These are phyloP conservation scores for Marchantia paleacea DNA, from an alignment of 225 moss, liverwort and hornwort genomes.

Conservation along the genomic window DNA sequence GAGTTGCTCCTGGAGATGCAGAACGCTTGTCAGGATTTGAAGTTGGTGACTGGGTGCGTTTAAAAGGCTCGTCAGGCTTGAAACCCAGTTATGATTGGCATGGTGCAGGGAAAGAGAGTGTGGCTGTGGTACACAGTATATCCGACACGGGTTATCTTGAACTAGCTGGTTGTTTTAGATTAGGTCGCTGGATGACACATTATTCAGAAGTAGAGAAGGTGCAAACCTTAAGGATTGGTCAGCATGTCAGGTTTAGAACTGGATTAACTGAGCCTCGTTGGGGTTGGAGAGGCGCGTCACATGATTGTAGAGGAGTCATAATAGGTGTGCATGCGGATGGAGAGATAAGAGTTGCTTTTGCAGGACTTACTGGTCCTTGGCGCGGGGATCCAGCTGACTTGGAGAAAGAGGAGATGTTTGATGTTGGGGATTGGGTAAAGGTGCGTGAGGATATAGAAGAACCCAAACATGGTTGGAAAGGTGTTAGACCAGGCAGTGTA, in stretches of 20 bases:
- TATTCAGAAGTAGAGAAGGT: slow-evolving; percentile 50
- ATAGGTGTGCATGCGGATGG: slow-evolving; percentile 52
- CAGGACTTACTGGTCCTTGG: slow-evolving; percentile 45
- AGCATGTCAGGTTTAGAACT: slow-evolving; percentile 40
- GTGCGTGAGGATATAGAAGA: slow-evolving; percentile 44
- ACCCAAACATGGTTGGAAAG: slow-evolving; percentile 48
- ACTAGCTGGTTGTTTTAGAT: slow-evolving; percentile 47
- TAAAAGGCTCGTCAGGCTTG: slow-evolving; percentile 32
- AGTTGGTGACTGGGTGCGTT: slow-evolving; percentile 50
- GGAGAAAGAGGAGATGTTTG: slow-evolving; percentile 47
- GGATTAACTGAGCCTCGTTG: slow-evolving; percentile 44
- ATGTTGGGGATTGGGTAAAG: slow-evolving; percentile 53
- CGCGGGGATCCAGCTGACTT: slow-evolving; percentile 48
- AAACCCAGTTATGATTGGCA: slow-evolving; percentile 57
- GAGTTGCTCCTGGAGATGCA: slow-evolving; percentile 49
- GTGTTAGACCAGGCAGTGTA: slow-evolving; percentile 40
- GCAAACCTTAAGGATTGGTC: slow-evolving; percentile 33
- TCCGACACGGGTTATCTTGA: slow-evolving; percentile 49
- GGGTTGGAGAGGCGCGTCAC: slow-evolving; percentile 51
- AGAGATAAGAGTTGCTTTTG: slow-evolving; percentile 45
- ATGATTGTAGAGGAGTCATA: slow-evolving; percentile 37
- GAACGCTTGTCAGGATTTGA: slow-evolving; percentile 50
- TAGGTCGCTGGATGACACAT: slow-evolving; percentile 51
- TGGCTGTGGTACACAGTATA: slow-evolving; percentile 53
- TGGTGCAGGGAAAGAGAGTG: slow-evolving; percentile 49